phyloP scores from a whole-genome alignment of 164 flowering plant genomes.

The Tetracentron sinense region DNA sequence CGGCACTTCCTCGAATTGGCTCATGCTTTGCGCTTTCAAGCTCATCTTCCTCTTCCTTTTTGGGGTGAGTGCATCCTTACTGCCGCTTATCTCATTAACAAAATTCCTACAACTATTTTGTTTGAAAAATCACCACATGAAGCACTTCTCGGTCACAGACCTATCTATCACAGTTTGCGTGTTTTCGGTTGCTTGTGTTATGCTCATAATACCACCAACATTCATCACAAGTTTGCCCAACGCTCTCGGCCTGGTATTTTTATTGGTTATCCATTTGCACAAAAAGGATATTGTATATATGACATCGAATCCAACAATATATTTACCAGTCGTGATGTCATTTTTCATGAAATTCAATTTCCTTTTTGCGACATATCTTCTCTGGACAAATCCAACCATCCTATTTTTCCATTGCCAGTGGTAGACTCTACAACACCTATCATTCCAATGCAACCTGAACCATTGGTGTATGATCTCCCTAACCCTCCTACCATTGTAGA shows the following conservation, averaged over 20 bases:
- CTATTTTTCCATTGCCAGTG: background rate
- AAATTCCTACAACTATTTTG: background rate
- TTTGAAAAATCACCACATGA: background rate
- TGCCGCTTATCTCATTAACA: background rate
- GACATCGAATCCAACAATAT: background rate
- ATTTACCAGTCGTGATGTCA: background rate
- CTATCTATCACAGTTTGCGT: background rate
- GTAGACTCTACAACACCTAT: background rate
- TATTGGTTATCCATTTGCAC: background rate
- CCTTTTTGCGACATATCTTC: background rate
- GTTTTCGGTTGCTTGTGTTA: background rate
- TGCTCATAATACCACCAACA: background rate
- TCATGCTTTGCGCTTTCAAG: too few species aligned
- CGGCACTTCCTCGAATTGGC: too few species aligned
- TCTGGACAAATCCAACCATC: background rate
- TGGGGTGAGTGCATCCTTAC: background rate
- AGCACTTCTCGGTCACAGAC: background rate
- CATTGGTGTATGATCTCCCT: background rate
- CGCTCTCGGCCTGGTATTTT: background rate
- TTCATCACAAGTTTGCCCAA: conserved; percentile 1
- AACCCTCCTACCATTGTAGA: too few species aligned
- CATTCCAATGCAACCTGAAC: background rate
- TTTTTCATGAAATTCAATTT: background rate
- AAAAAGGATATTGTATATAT: background rate
- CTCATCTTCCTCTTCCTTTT: too few species aligned